Evolutionary conservation across 805 yeast genomes (phyloP).

Genomic region (Saturnispora mendoncae): DNA sequence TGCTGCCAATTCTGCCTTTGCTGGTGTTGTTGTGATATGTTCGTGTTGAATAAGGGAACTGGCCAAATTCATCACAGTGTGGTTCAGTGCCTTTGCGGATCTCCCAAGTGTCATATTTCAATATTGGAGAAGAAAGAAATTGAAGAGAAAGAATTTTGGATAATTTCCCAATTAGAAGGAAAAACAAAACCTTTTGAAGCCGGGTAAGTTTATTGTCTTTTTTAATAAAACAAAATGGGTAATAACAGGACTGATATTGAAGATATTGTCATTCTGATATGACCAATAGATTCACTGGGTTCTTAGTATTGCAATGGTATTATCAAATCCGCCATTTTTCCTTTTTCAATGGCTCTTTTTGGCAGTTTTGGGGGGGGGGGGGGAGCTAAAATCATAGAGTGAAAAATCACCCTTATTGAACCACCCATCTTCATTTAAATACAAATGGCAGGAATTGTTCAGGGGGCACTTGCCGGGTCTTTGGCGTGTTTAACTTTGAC

Average conservation of each 20-base stretch:
- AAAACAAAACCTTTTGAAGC: too few species aligned
- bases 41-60: conserved; percentile 63
- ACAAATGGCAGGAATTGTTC: conserved; percentile 39
- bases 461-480: conserved; percentile 53
- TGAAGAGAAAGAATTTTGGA: background rate
- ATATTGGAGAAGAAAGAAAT: background rate
- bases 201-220: too few species aligned
- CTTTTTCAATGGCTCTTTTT: too few species aligned
- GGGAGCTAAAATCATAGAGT: background rate
- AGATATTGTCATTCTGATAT: too few species aligned
- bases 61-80: conserved; percentile 55
- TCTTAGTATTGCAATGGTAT: too few species aligned
- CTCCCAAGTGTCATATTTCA: conserved; percentile 30
- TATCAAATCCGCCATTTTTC: too few species aligned
- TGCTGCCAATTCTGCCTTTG: conserved; percentile 66
- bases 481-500: conserved; percentile 54
- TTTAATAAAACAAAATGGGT: too few species aligned
- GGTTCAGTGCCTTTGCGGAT: conserved; percentile 42
- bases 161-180: background rate
- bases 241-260: too few species aligned
- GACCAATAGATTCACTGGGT: too few species aligned
- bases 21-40: conserved; percentile 61
- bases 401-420: background rate
- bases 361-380: too few species aligned
- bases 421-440: background rate